Evolutionary conservation across 495 filamentous ascomycete genomes (phyloP).

Genomic region (Penicillium argentinense): DNA sequence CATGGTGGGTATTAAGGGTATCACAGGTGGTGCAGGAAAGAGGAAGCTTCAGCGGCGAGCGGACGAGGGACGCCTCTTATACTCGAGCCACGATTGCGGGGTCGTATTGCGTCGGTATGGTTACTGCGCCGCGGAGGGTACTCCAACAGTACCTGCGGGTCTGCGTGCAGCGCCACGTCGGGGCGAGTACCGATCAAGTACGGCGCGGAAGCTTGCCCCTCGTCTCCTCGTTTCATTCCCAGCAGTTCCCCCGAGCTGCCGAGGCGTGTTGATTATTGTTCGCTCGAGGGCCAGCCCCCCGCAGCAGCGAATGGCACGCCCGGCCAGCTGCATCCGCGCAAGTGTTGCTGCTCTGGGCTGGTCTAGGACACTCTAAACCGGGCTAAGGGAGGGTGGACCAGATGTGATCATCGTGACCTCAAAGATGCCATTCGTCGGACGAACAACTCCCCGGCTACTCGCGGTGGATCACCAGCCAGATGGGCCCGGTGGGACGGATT

Average conservation of each 20-base stretch:
- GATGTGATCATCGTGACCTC: slow-evolving; percentile 21
- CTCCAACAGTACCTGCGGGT: background rate
- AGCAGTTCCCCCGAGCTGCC: background rate
- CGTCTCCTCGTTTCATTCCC: background rate
- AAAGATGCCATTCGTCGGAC: slow-evolving; percentile 8
- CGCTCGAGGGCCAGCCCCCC: too few relatives aligned
- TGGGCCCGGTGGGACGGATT: too few relatives aligned
- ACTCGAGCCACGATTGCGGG: slow-evolving; percentile 1
- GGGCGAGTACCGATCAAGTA: background rate
- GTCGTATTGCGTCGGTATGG: background rate
- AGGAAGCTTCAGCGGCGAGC: background rate
- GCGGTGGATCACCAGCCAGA: slow-evolving; percentile 33
- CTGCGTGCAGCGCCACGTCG: background rate
- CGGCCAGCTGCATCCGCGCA: too few relatives aligned
- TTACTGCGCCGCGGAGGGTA: background rate
- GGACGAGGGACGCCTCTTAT: slow-evolving; percentile 3
- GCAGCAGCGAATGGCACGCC: too few relatives aligned
- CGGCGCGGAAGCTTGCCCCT: background rate
- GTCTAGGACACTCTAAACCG: too few relatives aligned
- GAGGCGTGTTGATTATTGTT: background rate
- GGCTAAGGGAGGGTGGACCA: too few relatives aligned
- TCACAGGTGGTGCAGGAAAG: slow-evolving; percentile 13
- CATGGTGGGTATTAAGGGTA: slow-evolving; percentile 33
- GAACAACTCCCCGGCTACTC: slow-evolving; percentile 27
- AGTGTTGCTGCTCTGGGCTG: background rate